Percentiles rank a stretch among this genome's conserved stretches.
Conservation (phyloP, 2,329 filamentous ascomycete species). For the Ceratocystis destructans region DNA sequence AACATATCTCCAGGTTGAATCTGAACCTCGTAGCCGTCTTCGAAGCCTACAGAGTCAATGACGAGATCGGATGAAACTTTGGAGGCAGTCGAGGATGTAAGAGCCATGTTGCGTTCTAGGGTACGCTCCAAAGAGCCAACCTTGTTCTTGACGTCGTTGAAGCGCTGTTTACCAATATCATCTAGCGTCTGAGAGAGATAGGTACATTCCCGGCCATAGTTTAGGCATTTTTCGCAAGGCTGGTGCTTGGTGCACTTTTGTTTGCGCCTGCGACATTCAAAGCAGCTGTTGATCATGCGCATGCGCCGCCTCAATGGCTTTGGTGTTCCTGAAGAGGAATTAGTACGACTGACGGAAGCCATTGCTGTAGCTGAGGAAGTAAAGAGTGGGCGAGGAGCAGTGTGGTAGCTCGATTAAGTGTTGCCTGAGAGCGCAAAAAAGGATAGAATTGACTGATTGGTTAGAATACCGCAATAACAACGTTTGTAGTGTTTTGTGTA, state of each 20-base stretch:
- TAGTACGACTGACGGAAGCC: background rate
- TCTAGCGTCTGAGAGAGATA: constrained; percentile 57
- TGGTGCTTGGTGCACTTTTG: constrained; percentile 63
- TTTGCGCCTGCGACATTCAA: constrained; percentile 61
- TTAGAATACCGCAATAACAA: background rate
- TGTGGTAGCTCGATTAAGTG: background rate
- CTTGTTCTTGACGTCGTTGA: constrained; percentile 67
- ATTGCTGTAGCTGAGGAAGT: background rate
- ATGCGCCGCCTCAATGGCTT: constrained; percentile 43
- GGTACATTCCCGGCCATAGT: constrained; percentile 41
- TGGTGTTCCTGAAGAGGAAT: background rate
- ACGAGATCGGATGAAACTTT: constrained; percentile 26
- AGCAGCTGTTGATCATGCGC: constrained; percentile 54
- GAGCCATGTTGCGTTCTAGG: constrained; percentile 53
- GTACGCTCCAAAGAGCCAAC: constrained; percentile 58
- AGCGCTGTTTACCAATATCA: constrained; percentile 51
- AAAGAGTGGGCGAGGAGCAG: background rate
- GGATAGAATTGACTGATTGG: background rate
- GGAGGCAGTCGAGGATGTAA: constrained; percentile 20
- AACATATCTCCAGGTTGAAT: constrained; percentile 50
- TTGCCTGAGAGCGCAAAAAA: background rate
- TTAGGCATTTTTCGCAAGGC: constrained; percentile 55
- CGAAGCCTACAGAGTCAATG: constrained; percentile 40
- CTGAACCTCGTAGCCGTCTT: constrained; percentile 45
- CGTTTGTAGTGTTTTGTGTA: background rate